phyloP scores from a whole-genome alignment of 257 asterid species.

The Solanum sparsipilum region DNA sequence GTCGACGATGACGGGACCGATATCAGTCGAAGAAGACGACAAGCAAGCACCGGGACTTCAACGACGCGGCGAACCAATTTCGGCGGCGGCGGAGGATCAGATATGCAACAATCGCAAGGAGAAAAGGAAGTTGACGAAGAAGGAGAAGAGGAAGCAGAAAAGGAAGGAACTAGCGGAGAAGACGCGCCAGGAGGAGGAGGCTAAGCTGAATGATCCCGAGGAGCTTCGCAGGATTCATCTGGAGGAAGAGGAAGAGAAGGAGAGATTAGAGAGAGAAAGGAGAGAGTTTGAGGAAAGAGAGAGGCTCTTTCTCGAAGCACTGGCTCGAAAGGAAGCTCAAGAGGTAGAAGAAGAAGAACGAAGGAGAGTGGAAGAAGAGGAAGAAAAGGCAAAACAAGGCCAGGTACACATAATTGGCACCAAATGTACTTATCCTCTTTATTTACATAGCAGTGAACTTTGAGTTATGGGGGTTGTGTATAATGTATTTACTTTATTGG shows the following conservation, averaged over 20 bases:
- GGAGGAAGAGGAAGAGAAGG: constrained; percentile 70
- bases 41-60: background rate
- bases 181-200: constrained; percentile 60
- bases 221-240: constrained; percentile 56
- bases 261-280: constrained; percentile 53
- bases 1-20: constrained; percentile 12
- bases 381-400: constrained; percentile 23
- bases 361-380: constrained; percentile 36
- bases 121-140: constrained; percentile 69
- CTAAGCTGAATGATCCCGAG: constrained; percentile 60
- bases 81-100: constrained; percentile 4
- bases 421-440: background rate
- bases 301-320: constrained; percentile 54
- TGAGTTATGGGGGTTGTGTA: background rate
- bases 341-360: constrained; percentile 55
- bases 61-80: background rate
- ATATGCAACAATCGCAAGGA: constrained; percentile 38
- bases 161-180: constrained; percentile 72
- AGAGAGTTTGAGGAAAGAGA: constrained; percentile 77
- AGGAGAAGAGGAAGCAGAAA: constrained; percentile 80
- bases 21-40: constrained; percentile 5
- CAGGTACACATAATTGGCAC: constrained; percentile 23
- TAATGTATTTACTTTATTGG: background rate
- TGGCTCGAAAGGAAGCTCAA: constrained; percentile 43
- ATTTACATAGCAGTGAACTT: background rate